Evolutionary conservation across 2,329 filamentous ascomycete species (phyloP).

Genomic region (Endocalyx cinctus): DNA sequence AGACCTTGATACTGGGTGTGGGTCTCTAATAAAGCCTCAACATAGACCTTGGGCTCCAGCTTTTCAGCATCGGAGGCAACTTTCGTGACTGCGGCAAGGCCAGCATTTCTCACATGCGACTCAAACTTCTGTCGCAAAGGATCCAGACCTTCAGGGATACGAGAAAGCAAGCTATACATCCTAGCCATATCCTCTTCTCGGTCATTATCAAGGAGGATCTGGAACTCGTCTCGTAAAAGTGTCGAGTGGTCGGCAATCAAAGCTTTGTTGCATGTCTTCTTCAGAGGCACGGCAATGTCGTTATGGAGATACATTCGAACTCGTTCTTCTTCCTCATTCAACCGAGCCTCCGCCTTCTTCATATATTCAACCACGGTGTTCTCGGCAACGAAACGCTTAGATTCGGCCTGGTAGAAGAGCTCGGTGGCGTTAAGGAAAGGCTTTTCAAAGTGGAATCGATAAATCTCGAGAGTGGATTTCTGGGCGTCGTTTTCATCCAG

Average conservation of each 20-base stretch:
- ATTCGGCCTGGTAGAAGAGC: slow-evolving; percentile 85
- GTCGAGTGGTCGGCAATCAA: slow-evolving; percentile 83
- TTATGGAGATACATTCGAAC: slow-evolving; percentile 87
- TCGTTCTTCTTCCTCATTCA: slow-evolving; percentile 91
- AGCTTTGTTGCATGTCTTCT: slow-evolving; percentile 81
- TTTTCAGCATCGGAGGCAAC: slow-evolving; percentile 82
- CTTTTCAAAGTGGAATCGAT: slow-evolving; percentile 85
- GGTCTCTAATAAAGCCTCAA: slow-evolving; percentile 89
- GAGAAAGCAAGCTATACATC: slow-evolving; percentile 88
- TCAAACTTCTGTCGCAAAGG: slow-evolving; percentile 85
- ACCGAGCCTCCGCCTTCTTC: slow-evolving; percentile 92
- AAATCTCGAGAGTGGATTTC: slow-evolving; percentile 93
- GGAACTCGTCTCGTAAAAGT: slow-evolving; percentile 92
- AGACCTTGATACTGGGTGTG: slow-evolving; percentile 90
- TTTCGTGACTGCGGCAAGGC: slow-evolving; percentile 83
- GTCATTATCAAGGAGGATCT: slow-evolving; percentile 87
- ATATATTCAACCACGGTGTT: slow-evolving; percentile 99
- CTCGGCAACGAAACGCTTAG: slow-evolving; percentile 88
- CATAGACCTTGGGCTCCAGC: slow-evolving; percentile 93
- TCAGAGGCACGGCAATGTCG: slow-evolving; percentile 80
- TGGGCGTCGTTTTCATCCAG: slow-evolving; percentile 88
- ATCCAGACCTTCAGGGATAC: slow-evolving; percentile 87
- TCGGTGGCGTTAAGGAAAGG: slow-evolving; percentile 85
- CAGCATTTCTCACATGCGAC: slow-evolving; percentile 85
- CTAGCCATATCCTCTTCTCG: slow-evolving; percentile 91